Evolutionary conservation across 225 moss, liverwort and hornwort species (phyloP).

Genomic region (Polytrichum commune): DNA sequence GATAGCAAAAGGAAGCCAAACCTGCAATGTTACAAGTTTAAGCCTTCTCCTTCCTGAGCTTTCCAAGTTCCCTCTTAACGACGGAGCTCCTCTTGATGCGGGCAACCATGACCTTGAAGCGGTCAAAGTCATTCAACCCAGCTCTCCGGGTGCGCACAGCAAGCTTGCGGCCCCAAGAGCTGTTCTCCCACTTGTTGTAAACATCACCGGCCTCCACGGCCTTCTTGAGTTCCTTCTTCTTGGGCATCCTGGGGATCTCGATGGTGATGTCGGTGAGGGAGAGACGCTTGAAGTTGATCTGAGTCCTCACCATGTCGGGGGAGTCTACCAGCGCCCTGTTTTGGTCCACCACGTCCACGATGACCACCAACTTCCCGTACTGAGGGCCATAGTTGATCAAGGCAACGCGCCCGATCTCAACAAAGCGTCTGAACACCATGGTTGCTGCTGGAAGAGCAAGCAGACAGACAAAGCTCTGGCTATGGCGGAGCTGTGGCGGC

Average conservation of each 20-base stretch:
- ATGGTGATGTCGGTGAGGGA: slow-evolving; percentile 75
- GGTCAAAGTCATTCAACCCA: slow-evolving; percentile 70
- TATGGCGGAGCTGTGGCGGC: not conserved
- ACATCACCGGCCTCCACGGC: slow-evolving; percentile 70
- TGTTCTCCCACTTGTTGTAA: slow-evolving; percentile 59
- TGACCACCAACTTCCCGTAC: slow-evolving; percentile 81
- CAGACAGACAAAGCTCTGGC: too few species aligned
- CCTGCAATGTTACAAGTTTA: slow-evolving; percentile 13
- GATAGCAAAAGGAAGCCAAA: not conserved
- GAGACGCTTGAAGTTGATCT: slow-evolving; percentile 84
- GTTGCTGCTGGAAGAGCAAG: slow-evolving; percentile 20
- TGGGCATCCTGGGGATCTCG: slow-evolving; percentile 55
- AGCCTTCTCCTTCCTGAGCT: slow-evolving; percentile 63
- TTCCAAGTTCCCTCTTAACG: slow-evolving; percentile 60
- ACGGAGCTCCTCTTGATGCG: slow-evolving; percentile 65
- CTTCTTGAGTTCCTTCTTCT: slow-evolving; percentile 62
- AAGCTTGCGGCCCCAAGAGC: slow-evolving; percentile 83
- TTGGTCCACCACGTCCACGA: slow-evolving; percentile 84
- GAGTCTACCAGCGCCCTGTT: slow-evolving; percentile 77
- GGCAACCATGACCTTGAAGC: slow-evolving; percentile 87
- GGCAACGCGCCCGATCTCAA: slow-evolving; percentile 86
- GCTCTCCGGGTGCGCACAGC: slow-evolving; percentile 69
- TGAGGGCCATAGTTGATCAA: slow-evolving; percentile 80
- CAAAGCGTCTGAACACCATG: slow-evolving; percentile 78
- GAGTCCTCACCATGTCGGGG: slow-evolving; percentile 71